Conservation (phyloP, 805 yeast genomes). For the Suhomyces sp. region DNA sequence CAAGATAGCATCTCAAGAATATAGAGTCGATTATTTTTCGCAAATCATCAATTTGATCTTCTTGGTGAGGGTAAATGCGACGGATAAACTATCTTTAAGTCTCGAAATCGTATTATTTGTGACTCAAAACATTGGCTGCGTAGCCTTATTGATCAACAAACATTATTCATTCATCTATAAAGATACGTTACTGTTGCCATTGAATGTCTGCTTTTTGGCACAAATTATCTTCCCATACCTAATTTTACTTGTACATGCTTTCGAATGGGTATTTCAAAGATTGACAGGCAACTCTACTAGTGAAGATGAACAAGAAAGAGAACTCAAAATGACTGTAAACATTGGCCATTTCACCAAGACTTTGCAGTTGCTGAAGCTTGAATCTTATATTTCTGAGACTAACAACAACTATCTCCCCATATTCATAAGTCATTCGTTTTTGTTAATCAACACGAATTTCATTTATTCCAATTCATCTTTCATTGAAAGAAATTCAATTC, state of each 20-base stretch:
- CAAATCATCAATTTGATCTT: constrained; percentile 28
- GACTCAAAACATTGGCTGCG: constrained; percentile 17
- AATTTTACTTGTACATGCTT: constrained; percentile 12
- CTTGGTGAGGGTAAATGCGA: constrained; percentile 22
- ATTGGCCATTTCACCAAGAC: neutral
- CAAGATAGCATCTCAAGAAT: neutral
- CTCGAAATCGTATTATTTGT: constrained; percentile 21
- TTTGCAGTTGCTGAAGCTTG: neutral
- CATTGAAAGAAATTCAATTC: constrained; percentile 1
- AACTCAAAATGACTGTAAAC: neutral
- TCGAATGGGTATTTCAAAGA: constrained; percentile 7
- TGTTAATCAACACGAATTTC: constrained; percentile 22
- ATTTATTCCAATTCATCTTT: constrained; percentile 9
- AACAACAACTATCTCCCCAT: constrained; percentile 37
- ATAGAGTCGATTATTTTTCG: constrained; percentile 21
- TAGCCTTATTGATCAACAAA: constrained; percentile 10
- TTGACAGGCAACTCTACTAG: neutral
- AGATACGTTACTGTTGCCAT: constrained; percentile 7
- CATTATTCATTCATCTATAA: constrained; percentile 7
- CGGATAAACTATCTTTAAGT: constrained; percentile 7
- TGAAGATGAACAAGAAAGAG: neutral
- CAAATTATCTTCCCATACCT: constrained; percentile 22
- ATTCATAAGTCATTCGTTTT: constrained; percentile 33
- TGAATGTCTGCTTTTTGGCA: constrained; percentile 14
- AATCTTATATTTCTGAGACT: constrained; percentile 13